Evolutionary conservation across 1,284 basidiomycete species (phyloP), one percentile per base, ranked within the genome.

Genomic region (Ustilago shanxiensis): DNA sequence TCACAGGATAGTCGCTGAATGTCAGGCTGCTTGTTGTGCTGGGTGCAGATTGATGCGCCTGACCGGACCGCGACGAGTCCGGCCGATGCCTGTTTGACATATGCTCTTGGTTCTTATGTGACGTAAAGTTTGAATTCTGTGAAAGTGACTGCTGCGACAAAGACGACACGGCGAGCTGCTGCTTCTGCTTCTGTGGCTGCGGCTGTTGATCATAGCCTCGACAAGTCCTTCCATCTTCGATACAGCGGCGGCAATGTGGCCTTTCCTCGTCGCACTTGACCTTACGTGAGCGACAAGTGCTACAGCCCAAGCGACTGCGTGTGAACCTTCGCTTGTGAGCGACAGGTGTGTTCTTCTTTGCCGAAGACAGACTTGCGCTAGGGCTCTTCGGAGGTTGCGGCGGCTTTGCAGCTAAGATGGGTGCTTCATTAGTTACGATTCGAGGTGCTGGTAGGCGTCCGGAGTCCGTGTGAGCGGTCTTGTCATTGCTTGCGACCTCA

Each of bases 181-280:
- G 49, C 26, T 51, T 13, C 5, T 51, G n/a, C 49, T 10, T 9
- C 26, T 51, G 53, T 41, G 29, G 22, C 18, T 52, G 50, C 18
- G 33, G 39, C n/a, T 58, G 50, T n/a, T 59, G 29, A 3, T 3
- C 28, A 31, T 60, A 62, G 35, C 53, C 39, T 37, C 44, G 24
- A 26, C 66, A 61, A n/a, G 24, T 16, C 2, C 33, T 18, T 26
- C 45, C 57, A 26, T 71, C 64, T n/a, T 44, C 39, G n/a, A 31
- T 9, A 22, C 68, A 71, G 14, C 68, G 37, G 4, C 35, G 50
- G 35, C 68, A 71, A n/a, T 13, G 35, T 10, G 68, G 68, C 14
- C 52, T 55, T 13, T 6, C 37, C 33, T 71, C 63, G 60, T 71
- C 68, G 60, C 68, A 65, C 22, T 71, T 71, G 31, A 71, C 18